Percentiles rank a stretch among this genome's conserved stretches.
phyloP scores from a whole-genome alignment of 768 basidiomycete genomes.

The Mycena albidolilacea region DNA sequence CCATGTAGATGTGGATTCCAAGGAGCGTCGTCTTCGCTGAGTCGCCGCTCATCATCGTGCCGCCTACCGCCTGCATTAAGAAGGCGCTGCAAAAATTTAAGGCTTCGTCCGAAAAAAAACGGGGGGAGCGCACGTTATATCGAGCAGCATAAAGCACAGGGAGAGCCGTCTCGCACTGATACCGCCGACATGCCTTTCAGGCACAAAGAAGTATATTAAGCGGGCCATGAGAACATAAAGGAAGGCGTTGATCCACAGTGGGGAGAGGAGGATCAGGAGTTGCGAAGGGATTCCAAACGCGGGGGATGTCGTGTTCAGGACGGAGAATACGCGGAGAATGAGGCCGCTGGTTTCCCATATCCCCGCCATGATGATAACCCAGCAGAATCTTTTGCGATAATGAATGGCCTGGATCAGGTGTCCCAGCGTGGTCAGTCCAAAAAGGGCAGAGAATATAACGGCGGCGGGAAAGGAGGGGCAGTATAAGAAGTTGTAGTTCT shows the following conservation, averaged over 20 bases:
- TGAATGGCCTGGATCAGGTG: conserved; percentile 41
- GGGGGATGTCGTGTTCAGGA: conserved; percentile 28
- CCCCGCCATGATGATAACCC: conserved; percentile 44
- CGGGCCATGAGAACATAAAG: conserved; percentile 43
- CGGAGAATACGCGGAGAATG: conserved; percentile 31
- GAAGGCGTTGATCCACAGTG: conserved; percentile 48
- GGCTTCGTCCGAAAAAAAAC: background rate
- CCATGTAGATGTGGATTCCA: conserved; percentile 46
- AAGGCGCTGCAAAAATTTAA: conserved; percentile 30
- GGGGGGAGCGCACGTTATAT: conserved; percentile 33
- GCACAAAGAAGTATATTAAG: conserved; percentile 42
- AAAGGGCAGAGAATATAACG: conserved; percentile 40
- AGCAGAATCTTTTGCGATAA: conserved; percentile 44
- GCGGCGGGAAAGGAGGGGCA: conserved; percentile 43
- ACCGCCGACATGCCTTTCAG: conserved; percentile 38
- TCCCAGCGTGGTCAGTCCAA: conserved; percentile 34
- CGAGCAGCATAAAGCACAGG: conserved; percentile 39
- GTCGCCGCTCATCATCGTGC: conserved; percentile 26
- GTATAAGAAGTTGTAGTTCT: conserved; percentile 35
- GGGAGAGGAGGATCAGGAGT: conserved; percentile 43
- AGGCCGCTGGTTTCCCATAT: conserved; percentile 43
- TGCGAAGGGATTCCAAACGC: conserved; percentile 33
- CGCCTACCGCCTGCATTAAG: conserved; percentile 42
- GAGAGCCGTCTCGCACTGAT: conserved; percentile 39
- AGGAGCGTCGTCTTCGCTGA: conserved; percentile 11